These are phyloP conservation scores for Trametes cinnabarina DNA, from an alignment of 768 basidiomycete species.

Conservation along the genomic window DNA sequence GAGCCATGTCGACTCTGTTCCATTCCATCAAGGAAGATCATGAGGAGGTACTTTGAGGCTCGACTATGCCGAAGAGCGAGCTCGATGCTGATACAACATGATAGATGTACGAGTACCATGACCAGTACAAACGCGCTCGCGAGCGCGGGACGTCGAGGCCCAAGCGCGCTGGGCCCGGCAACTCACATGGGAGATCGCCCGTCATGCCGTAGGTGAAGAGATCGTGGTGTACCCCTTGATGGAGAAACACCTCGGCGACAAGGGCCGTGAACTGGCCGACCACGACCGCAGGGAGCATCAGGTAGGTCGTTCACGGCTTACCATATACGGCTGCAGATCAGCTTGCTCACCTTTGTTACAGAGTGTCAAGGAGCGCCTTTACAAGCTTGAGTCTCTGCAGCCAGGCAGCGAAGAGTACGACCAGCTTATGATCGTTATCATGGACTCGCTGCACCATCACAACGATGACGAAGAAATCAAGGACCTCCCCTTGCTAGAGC, in stretches of 20 bases:
- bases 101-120: constrained; percentile 59
- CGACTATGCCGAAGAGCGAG: neutral
- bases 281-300: constrained; percentile 58
- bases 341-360: neutral
- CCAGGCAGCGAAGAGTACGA: constrained; percentile 46
- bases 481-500: constrained; percentile 55
- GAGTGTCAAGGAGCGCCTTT: constrained; percentile 39
- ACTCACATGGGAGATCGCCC: constrained; percentile 59
- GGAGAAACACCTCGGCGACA: constrained; percentile 52
- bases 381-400: constrained; percentile 44
- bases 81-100: neutral
- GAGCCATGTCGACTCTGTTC: constrained; percentile 35
- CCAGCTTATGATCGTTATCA: constrained; percentile 40
- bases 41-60: constrained; percentile 37
- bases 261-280: constrained; percentile 51
- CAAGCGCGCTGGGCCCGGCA: constrained; percentile 55
- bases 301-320: constrained; percentile 33
- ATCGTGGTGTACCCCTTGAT: constrained; percentile 63
- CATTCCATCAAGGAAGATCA: constrained; percentile 50
- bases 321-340: no score
- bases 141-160: constrained; percentile 41
- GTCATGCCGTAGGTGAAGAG: constrained; percentile 62
- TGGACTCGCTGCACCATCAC: constrained; percentile 50
- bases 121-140: constrained; percentile 40
- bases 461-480: constrained; percentile 57